Evolutionary conservation across 179 eudicot species (phyloP).

Genomic region (Beta macrorhiza): DNA sequence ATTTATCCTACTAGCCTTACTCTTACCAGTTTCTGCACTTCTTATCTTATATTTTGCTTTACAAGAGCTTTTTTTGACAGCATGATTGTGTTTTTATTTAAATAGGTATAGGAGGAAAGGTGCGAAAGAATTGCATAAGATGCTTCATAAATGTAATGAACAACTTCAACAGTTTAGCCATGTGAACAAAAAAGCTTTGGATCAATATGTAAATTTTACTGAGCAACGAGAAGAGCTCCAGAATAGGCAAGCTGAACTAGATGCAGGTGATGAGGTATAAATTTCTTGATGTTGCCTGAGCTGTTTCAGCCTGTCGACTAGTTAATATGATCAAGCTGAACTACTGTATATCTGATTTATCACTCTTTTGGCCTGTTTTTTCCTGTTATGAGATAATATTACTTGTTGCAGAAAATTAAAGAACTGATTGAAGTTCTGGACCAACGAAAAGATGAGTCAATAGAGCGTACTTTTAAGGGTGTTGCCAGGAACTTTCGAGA

Average conservation of each 20-base stretch:
- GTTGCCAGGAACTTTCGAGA: constrained; percentile 97
- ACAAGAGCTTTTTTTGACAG: neutral
- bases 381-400: constrained; percentile 3
- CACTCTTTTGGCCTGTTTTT: constrained; percentile 1
- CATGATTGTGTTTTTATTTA: constrained; percentile 10
- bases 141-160: constrained; percentile 91
- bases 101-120: constrained; percentile 67
- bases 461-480: constrained; percentile 97
- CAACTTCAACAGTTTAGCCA: constrained; percentile 94
- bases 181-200: constrained; percentile 96
- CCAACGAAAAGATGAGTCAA: constrained; percentile 92
- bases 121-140: constrained; percentile 77
- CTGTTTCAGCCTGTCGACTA: constrained; percentile 14
- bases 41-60: neutral
- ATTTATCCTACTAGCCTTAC: neutral
- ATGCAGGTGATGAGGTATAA: constrained; percentile 97
- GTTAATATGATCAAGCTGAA: neutral
- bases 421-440: constrained; percentile 86
- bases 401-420: constrained; percentile 73
- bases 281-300: constrained; percentile 2
- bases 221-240: constrained; percentile 97
- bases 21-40: neutral
- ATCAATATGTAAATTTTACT: constrained; percentile 92
- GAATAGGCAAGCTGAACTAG: constrained; percentile 89
- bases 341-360: neutral